Evolutionary conservation across 768 basidiomycete genomes (phyloP), one percentile per base, ranked within the genome.

Genomic region (Kwoniella sp.): DNA sequence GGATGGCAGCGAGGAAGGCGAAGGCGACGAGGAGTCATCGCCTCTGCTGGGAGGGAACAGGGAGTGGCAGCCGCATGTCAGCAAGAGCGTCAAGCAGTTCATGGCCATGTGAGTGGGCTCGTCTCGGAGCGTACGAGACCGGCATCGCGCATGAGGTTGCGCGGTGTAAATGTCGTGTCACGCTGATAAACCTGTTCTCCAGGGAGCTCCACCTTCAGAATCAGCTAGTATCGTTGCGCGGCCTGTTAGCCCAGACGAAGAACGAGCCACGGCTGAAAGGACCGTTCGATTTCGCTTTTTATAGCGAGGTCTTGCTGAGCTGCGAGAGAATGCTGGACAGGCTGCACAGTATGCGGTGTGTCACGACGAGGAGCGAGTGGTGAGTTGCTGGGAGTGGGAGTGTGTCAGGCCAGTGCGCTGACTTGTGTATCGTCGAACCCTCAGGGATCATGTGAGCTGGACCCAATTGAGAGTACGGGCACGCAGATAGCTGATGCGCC

Each of bases 121-220:
- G 10, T 27, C 3, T n/a, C n/a, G n/a, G n/a, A n/a, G n/a, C n/a
- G n/a, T n/a, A n/a, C n/a, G n/a, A n/a, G n/a, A n/a, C n/a, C n/a
- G n/a, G 32, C 32, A n/a, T 33, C n/a, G 32, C 32, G n/a, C 32
- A 33, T 33, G 10, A 10, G 32, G 10, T n/a, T 33, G 32, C 10
- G n/a, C n/a, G n/a, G n/a, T n/a, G 32, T 10, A 10, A 33, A 10
- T 33, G 32, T 47, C n/a, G n/a, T n/a, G n/a, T n/a, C n/a, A n/a
- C n/a, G n/a, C n/a, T n/a, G n/a, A n/a, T n/a, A n/a, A n/a, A n/a
- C n/a, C n/a, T n/a, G n/a, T n/a, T n/a, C n/a, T n/a, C 15, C 59
- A 95, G 91, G 93, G 95, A 98, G 70, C 78, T 98, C 9, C 90
- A 95, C 69, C 78, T 98, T 10, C 95, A 98, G 65, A 85, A 88